Percentiles rank a stretch among this genome's conserved stretches.
Conservation (phyloP, 2,329 filamentous ascomycete genomes). For the Fusarium udum region DNA sequence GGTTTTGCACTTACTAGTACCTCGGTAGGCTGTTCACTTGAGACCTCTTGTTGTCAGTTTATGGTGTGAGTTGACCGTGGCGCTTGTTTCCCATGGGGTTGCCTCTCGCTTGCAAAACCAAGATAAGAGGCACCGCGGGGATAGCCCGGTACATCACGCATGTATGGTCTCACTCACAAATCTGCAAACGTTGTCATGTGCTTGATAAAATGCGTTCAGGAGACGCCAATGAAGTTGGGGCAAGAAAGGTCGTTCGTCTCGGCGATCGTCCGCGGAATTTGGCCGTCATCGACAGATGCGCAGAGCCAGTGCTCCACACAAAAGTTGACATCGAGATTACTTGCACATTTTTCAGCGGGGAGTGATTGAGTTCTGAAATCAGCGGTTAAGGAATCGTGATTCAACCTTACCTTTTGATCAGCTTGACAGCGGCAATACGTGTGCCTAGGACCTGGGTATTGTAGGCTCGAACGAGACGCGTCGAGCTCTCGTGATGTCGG, state of each 20-base stretch:
- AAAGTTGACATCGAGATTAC: background rate
- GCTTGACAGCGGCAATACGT: background rate
- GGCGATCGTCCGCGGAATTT: background rate
- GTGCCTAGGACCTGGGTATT: too few relatives aligned
- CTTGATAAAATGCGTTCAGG: background rate
- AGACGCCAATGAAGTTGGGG: background rate
- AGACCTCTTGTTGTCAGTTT: background rate
- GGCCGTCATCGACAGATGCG: background rate
- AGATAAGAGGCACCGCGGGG: background rate
- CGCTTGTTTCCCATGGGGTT: background rate
- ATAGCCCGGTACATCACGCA: background rate
- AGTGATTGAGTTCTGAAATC: too few relatives aligned
- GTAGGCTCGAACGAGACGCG: background rate
- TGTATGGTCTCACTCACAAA: background rate
- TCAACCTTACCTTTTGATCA: background rate
- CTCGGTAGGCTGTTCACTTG: background rate
- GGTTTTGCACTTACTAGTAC: too few relatives aligned
- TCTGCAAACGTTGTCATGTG: fast-evolving
- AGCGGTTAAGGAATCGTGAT: too few relatives aligned
- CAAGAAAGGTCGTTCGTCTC: background rate
- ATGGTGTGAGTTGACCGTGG: background rate
- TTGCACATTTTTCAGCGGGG: background rate
- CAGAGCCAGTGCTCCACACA: background rate
- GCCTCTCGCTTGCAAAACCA: background rate
- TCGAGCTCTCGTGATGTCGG: background rate